These are phyloP conservation scores for Penicillium hordei DNA, from an alignment of 2,329 filamentous ascomycete genomes.

Conservation along the genomic window DNA sequence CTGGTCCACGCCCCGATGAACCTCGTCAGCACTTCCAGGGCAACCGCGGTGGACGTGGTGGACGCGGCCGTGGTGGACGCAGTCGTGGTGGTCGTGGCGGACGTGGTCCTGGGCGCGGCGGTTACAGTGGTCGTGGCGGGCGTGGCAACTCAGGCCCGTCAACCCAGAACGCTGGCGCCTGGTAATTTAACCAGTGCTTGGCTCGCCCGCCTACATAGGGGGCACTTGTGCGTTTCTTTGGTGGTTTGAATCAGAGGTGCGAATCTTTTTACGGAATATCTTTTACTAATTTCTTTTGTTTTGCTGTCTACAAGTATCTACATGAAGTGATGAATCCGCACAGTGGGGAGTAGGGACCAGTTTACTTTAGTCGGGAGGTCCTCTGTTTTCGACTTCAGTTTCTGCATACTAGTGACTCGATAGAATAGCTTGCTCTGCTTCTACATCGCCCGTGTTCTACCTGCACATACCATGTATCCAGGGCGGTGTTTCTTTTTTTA, in stretches of 20 bases:
- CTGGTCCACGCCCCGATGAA: conserved; percentile 53
- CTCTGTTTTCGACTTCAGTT: neutral
- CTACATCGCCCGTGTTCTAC: neutral
- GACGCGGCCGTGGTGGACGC: conserved; percentile 22
- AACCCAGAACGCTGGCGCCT: neutral
- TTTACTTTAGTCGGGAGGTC: neutral
- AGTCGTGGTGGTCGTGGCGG: conserved; percentile 18
- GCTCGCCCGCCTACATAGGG: no score
- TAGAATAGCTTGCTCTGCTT: neutral
- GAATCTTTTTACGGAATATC: no score
- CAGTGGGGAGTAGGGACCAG: neutral
- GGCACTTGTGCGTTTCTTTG: neutral
- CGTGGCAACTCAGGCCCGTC: neutral
- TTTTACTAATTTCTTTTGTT: neutral
- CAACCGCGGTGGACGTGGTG: conserved; percentile 20
- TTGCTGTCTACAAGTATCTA: neutral
- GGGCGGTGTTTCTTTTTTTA: neutral
- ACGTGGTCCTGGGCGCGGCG: conserved; percentile 17
- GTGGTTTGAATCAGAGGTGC: neutral
- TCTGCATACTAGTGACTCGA: neutral
- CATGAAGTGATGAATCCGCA: neutral
- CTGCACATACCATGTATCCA: neutral
- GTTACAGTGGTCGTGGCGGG: conserved; percentile 12
- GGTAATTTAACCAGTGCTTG: neutral
- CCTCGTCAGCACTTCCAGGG: neutral